Evolutionary conservation across 768 basidiomycete species (phyloP), one percentile per base, ranked within the genome.

Genomic region (Phaeotremella skinneri): DNA sequence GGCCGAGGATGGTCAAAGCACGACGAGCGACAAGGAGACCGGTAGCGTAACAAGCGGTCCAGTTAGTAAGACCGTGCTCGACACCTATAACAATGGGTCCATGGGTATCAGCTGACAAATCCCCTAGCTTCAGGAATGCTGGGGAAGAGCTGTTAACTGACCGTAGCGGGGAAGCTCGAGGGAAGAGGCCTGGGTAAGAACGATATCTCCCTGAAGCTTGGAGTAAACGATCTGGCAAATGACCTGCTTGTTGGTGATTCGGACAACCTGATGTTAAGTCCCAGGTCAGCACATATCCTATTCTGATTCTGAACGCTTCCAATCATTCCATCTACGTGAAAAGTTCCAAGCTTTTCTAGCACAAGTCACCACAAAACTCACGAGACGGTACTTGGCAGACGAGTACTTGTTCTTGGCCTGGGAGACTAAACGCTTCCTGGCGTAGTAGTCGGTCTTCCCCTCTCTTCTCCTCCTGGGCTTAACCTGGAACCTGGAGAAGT

Each of bases 371-470:
- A 11, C 13, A 45, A 9, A 39, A 47, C 55, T 49, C 37, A 59
- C 55, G 6, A 50, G 50, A 69, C 93, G 91, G 81, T 96, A 96
- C 81, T 97, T 96, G 56, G 93, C 92, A 37, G 91, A 90, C 72
- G 94, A 94, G 82, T 96, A 98, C 83, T 98, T 98, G 86, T 97
- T 98, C 85, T 99, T 99, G 59, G 96, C 92, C 84, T 99, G 96
- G 59, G 90, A 86, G 66, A 98, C 86, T 55, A 99, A 85, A 68
- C 93, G 87, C 82, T 97, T 96, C 69, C 96, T 90, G 65, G 96
- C 96, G 73, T 98, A 97, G 84, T 98, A 99, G 78, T 99, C 96
- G 62, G 96, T 99, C 83, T 94, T 98, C 61, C 96, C 96, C 82
- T 99, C 96, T 78, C 92, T 86, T 68, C 96, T 83, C 76, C 96